Percentiles rank a stretch among this genome's conserved stretches.
Evolutionary conservation across 768 basidiomycete species (phyloP).

Genomic region (Agrocybe praecox): DNA sequence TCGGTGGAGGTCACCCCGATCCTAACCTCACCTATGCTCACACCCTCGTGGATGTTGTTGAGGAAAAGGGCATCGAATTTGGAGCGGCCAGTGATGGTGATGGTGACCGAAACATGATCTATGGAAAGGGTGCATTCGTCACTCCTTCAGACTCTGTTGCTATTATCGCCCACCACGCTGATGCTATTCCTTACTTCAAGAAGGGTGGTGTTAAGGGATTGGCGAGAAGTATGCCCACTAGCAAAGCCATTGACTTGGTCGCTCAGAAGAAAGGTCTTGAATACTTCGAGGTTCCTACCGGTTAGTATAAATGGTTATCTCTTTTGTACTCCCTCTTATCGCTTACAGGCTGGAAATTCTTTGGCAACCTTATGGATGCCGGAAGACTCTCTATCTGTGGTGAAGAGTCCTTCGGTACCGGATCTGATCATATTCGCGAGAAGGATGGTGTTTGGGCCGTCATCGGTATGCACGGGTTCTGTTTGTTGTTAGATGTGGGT

Average conservation of each 20-base stretch:
- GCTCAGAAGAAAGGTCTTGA: slow-evolving; percentile 93
- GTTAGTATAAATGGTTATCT: slow-evolving; percentile 37
- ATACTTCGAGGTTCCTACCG: slow-evolving; percentile 96
- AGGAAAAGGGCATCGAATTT: slow-evolving; percentile 82
- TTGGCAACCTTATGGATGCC: slow-evolving; percentile 99
- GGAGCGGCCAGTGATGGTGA: slow-evolving; percentile 98
- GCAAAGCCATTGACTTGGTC: slow-evolving; percentile 94
- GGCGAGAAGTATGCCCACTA: slow-evolving; percentile 97
- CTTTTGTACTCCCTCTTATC: background rate
- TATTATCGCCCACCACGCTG: slow-evolving; percentile 97
- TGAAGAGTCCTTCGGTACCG: slow-evolving; percentile 98
- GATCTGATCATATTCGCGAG: slow-evolving; percentile 99
- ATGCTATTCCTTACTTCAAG: slow-evolving; percentile 91
- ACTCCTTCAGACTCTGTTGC: slow-evolving; percentile 98
- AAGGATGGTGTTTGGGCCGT: slow-evolving; percentile 99
- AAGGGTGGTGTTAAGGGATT: slow-evolving; percentile 92
- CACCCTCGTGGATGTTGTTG: slow-evolving; percentile 89
- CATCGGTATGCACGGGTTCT: slow-evolving; percentile 59
- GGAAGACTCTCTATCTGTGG: slow-evolving; percentile 97
- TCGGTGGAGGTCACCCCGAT: slow-evolving; percentile 97
- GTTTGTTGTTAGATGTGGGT: background rate
- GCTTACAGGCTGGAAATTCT: slow-evolving; percentile 94
- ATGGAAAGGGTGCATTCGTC: slow-evolving; percentile 96
- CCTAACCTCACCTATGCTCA: slow-evolving; percentile 98
- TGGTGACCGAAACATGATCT: slow-evolving; percentile 99